Conservation (phyloP, 2,329 filamentous ascomycete species). For the Paracoccidioides lutzii region DNA sequence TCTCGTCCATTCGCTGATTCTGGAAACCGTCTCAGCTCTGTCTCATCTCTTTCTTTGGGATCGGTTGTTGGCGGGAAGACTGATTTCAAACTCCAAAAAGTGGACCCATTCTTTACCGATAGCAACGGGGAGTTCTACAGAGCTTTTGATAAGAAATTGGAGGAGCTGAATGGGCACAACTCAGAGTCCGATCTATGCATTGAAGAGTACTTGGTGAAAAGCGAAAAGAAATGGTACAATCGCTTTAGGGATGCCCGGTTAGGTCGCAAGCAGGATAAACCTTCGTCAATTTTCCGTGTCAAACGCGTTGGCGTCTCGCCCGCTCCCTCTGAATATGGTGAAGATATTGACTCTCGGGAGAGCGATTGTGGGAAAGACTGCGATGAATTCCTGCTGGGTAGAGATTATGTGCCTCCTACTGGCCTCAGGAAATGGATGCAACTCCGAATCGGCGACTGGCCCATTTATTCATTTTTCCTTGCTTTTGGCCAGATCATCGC, state of each 20-base stretch:
- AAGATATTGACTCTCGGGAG: slow-evolving; percentile 14
- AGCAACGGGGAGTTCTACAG: slow-evolving; percentile 48
- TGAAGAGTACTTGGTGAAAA: slow-evolving; percentile 51
- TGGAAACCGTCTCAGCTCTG: slow-evolving; percentile 25
- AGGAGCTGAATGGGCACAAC: slow-evolving; percentile 42
- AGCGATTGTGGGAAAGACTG: slow-evolving; percentile 27
- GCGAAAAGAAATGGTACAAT: slow-evolving; percentile 55
- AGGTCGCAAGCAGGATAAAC: slow-evolving; percentile 25
- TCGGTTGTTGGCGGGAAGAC: slow-evolving; percentile 48
- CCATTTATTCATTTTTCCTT: slow-evolving; percentile 48
- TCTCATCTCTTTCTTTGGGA: slow-evolving; percentile 42
- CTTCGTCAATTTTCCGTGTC: slow-evolving; percentile 7
- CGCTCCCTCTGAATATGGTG: background rate
- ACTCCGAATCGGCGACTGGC: slow-evolving; percentile 50
- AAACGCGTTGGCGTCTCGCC: background rate
- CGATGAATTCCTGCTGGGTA: slow-evolving; percentile 45
- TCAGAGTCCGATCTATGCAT: slow-evolving; percentile 50
- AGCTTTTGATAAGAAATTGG: slow-evolving; percentile 45
- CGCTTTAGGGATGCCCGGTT: slow-evolving; percentile 47
- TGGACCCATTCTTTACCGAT: slow-evolving; percentile 56
- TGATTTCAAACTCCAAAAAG: slow-evolving; percentile 51
- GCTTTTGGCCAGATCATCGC: slow-evolving; percentile 52
- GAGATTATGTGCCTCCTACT: slow-evolving; percentile 44
- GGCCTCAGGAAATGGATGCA: slow-evolving; percentile 44
- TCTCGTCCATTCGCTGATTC: slow-evolving; percentile 1